Base-by-base conservation (phyloP, 805 yeast genomes). In the Pichia deserticola region DNA sequence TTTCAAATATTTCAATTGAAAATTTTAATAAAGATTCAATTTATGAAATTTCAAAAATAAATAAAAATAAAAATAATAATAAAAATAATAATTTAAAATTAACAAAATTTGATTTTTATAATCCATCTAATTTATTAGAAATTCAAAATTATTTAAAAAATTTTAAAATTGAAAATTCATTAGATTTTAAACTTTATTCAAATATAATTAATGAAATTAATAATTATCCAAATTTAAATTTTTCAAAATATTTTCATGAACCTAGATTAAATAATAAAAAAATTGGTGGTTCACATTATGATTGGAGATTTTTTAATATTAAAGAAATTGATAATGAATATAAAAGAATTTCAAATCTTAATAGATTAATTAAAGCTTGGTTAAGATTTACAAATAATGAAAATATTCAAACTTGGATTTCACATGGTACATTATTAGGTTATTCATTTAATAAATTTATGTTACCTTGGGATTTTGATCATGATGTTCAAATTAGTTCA, bases 401-500 rank as follows among this genome's bases (percentile, higher is more conserved):
- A 13, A 74, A 72, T 4, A 57, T 81, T 12, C 56, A 66, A 7
- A 73, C 83, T 0, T 82, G 88, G 88, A 67, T 81, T 25, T 77
- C 81, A 7, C 84, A 81, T 60, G 86, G 86, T 3, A 66, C 84
- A 7, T 64, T 82, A 47, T 70, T 81, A 34, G 81, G 84, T 7
- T 80, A 81, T 76, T 76, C 77, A 54, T 80, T 79, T 74, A 79
- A 76, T 58, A 82, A 81, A 1, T 60, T 74, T 51, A 64, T 69
- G 13, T 67, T 81, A 53, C 81, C 82, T 7, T 81, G 83, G 82
- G 86, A 80, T 59, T 67, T 68, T 44, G 85, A 80, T 56, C 64
- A 78, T 34, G 86, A 81, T 64, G 82, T 79, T 13, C 85, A 80
- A 58, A 62, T 80, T 59, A 74, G 82, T 1, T 72, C 75, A 44